Evolutionary conservation across 768 basidiomycete genomes (phyloP), one percentile per base, ranked within the genome.

Genomic region (Boletus coccyginus): DNA sequence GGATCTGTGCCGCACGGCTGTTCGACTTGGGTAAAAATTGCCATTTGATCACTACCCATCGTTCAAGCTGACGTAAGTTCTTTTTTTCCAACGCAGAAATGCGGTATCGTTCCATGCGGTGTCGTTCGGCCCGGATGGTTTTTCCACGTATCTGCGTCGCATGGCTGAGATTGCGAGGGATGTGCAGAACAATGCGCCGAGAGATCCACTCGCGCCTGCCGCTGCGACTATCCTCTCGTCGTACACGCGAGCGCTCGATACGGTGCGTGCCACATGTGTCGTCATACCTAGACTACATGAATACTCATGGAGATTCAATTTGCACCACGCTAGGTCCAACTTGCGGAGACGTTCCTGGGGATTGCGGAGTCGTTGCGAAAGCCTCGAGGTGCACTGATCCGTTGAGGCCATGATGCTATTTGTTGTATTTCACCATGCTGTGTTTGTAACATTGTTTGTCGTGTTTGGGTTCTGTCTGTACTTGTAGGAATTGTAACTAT

Each of bases 351-450:
- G 4, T 86, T 86, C 75, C 62, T 85, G 24, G 78, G 77, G 32
- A 75, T 85, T 51, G 82, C 83, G 0, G 81, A 83, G 50, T 83
- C 84, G 1, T 63, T 86, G 67, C 74, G 75, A 59, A 85, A 81
- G 61, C 79, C 83, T 6, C 70, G 84, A 61, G 84, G 79, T 1
- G 73, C 77, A n/a, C 64, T 85, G 53, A 63, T 83, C 56, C 68
- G 65, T 57, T 65, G 61, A 67, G 19, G 10, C n/a, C n/a, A 35
- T 35, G n/a, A n/a, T n/a, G 13, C 7, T 13, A 14, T 35, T 14
- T 33, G 32, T 32, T 2, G 32, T 9, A 6, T n/a, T n/a, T n/a
- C n/a, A n/a, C n/a, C n/a, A n/a, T n/a, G n/a, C n/a, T n/a, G n/a
- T n/a, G n/a, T n/a, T n/a, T n/a, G n/a, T n/a, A n/a, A n/a, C n/a